These are phyloP conservation scores for Lasiodiplodia hormozganensis DNA, from an alignment of 2,329 filamentous ascomycete genomes.

Conservation along the genomic window DNA sequence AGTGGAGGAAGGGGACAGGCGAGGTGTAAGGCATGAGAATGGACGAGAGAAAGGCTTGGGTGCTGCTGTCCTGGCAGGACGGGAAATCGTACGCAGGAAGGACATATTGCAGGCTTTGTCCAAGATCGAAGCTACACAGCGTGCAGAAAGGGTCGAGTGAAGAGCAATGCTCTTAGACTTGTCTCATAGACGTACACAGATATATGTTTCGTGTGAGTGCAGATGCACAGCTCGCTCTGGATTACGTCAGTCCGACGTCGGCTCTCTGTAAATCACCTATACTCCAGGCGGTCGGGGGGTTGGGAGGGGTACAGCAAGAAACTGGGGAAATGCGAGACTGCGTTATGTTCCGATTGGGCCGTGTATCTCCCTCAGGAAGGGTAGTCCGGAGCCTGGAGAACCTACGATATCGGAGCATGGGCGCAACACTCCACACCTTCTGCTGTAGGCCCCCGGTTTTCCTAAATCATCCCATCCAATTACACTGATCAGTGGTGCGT, in stretches of 20 bases:
- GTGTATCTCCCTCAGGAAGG: background rate
- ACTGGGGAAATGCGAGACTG: background rate
- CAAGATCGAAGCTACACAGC: background rate
- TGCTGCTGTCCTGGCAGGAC: background rate
- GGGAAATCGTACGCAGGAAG: slow-evolving; percentile 1
- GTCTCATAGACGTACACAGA: background rate
- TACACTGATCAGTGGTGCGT: background rate
- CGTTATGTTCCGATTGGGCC: slow-evolving; percentile 16
- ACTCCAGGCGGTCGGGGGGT: background rate
- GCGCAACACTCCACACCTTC: no score
- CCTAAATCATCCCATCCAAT: no score
- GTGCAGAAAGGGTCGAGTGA: background rate
- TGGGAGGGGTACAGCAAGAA: background rate
- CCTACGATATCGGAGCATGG: background rate
- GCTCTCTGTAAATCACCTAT: background rate
- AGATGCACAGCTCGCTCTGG: background rate
- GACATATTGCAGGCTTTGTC: background rate
- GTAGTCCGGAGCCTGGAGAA: background rate
- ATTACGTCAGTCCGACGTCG: slow-evolving; percentile 14
- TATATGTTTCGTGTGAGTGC: background rate
- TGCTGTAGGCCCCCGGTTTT: no score
- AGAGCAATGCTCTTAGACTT: background rate
- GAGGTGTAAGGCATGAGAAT: background rate
- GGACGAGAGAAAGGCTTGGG: background rate
- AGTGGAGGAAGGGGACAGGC: background rate